Percentiles rank a stretch among this genome's conserved stretches.
phyloP scores from a whole-genome alignment of 768 basidiomycete species.

The Hypholoma sublateritium region DNA sequence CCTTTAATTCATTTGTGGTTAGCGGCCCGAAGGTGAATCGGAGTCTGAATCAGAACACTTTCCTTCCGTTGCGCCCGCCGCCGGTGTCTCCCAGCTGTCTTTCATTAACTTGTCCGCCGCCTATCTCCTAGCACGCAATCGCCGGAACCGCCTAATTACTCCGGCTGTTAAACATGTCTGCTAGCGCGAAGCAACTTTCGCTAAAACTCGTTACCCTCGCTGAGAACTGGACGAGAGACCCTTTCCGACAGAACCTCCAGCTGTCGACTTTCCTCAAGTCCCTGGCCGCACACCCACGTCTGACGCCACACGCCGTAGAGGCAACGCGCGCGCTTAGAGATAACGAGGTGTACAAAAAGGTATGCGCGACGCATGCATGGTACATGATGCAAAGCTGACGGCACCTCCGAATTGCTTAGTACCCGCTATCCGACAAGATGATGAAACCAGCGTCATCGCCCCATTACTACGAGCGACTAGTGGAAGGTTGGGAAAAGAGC shows the following conservation, averaged over 20 bases:
- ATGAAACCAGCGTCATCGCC: conserved; percentile 72
- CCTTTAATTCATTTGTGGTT: neutral
- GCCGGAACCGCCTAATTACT: neutral
- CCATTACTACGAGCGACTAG: conserved; percentile 68
- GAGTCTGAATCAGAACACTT: neutral
- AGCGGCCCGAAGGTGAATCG: neutral
- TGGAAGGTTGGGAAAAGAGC: conserved; percentile 75
- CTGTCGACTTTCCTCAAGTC: conserved; percentile 64
- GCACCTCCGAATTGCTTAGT: conserved; percentile 37
- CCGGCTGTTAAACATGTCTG: neutral
- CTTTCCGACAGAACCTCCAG: conserved; percentile 77
- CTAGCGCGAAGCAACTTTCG: conserved; percentile 27
- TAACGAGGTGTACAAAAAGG: conserved; percentile 60
- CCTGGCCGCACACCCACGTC: conserved; percentile 65
- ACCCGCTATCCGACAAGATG: conserved; percentile 62
- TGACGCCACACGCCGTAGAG: conserved; percentile 59
- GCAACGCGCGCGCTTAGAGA: conserved; percentile 56
- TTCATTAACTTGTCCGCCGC: neutral
- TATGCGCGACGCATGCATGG: conserved; percentile 27
- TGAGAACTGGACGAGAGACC: conserved; percentile 65
- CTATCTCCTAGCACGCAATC: neutral
- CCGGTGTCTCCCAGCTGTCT: neutral
- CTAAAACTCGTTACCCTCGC: conserved; percentile 57
- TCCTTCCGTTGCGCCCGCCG: neutral
- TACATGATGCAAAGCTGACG: conserved; percentile 10